Percentiles rank a stretch among this genome's conserved stretches.
Conservation (phyloP, 1,284 basidiomycete species). For the Melampsora larici-populina region DNA sequence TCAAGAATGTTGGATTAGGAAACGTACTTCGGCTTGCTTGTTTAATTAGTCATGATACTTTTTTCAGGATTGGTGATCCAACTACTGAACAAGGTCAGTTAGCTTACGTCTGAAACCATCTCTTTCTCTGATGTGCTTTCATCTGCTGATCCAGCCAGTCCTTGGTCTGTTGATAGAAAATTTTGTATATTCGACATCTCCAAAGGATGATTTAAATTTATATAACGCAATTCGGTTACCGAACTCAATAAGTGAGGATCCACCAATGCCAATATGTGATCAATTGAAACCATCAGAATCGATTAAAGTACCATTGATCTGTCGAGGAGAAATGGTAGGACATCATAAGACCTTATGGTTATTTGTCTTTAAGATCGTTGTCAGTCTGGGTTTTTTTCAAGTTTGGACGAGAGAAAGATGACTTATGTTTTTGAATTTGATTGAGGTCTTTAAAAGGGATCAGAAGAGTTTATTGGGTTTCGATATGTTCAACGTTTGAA, state of each 20-base stretch:
- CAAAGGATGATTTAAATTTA: background rate
- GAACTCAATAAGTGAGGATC: conserved; percentile 1
- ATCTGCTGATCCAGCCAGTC: too few species aligned
- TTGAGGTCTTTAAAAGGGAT: conserved; percentile 55
- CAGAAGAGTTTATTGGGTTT: conserved; percentile 61
- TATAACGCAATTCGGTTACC: conserved; percentile 18
- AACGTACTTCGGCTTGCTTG: conserved; percentile 1
- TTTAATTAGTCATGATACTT: conserved; percentile 19
- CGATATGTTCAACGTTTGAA: conserved; percentile 62
- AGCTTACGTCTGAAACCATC: background rate
- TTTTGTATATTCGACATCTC: background rate
- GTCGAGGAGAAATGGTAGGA: conserved; percentile 38
- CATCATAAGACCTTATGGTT: conserved; percentile 25
- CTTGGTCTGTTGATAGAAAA: too few species aligned
- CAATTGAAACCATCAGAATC: background rate
- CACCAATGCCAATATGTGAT: background rate
- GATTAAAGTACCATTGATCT: background rate
- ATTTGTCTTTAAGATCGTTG: conserved; percentile 22
- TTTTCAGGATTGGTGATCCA: conserved; percentile 20
- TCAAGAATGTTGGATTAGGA: conserved; percentile 20
- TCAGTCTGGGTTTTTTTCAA: conserved; percentile 9
- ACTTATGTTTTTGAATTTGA: conserved; percentile 22
- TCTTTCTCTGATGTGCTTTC: background rate
- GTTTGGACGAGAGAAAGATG: background rate
- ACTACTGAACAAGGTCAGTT: conserved; percentile 4